Evolutionary conservation across 164 flowering plant genomes (phyloP).

Genomic region (Magnolia kwangsiensis): DNA sequence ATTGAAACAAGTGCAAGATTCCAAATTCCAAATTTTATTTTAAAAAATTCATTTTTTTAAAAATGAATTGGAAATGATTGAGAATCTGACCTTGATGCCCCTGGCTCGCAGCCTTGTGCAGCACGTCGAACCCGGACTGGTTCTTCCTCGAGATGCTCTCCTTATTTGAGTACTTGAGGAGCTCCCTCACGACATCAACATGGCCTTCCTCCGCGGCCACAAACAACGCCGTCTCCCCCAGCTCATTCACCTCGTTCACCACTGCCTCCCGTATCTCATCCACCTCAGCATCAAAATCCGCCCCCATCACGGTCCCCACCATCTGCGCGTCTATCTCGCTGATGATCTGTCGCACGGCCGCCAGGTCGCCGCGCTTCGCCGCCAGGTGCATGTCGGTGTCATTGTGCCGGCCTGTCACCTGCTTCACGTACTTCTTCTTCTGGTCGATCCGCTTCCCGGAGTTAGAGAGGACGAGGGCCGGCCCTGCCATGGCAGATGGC

Average conservation of each 20-base stretch:
- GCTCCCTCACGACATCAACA: conserved; percentile 39
- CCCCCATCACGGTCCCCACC: conserved; percentile 41
- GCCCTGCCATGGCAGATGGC: not conserved
- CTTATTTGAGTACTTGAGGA: conserved; percentile 39
- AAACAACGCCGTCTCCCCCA: conserved; percentile 48
- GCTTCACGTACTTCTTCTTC: conserved; percentile 76
- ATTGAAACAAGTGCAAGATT: too few species aligned
- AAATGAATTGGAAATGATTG: not conserved
- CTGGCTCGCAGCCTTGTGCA: conserved; percentile 66
- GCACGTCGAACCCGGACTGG: conserved; percentile 51
- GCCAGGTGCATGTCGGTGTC: conserved; percentile 88
- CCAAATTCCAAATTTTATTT: too few species aligned
- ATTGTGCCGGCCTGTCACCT: conserved; percentile 78
- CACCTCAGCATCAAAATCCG: conserved; percentile 74
- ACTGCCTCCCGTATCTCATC: conserved; percentile 48
- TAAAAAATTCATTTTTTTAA: too few species aligned
- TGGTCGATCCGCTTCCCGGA: conserved; percentile 73
- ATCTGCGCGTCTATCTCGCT: conserved; percentile 65
- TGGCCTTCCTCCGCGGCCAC: conserved; percentile 47
- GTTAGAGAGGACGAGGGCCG: conserved; percentile 42
- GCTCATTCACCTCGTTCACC: conserved; percentile 52
- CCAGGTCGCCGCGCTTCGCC: conserved; percentile 62
- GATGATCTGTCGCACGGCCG: conserved; percentile 56
- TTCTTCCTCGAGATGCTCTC: conserved; percentile 50
- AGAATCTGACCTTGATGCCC: conserved; percentile 55